Conservation (phyloP, 108 stramenopile species). For the Nitzschia palea region DNA sequence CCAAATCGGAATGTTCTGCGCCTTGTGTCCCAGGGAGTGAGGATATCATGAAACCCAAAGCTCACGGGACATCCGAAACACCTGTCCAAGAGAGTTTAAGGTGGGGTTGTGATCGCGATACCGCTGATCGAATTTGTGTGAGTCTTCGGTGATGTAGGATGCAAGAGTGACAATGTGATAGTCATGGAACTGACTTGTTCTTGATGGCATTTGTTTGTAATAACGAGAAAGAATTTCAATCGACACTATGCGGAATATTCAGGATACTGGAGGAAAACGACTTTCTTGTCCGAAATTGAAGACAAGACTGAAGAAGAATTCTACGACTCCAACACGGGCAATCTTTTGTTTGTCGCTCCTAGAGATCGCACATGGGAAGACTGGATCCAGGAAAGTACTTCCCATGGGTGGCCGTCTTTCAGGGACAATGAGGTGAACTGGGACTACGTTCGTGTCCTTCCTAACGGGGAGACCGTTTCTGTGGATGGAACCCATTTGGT, state of each 20-base stretch:
- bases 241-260: constrained; percentile 86
- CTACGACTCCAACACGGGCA: constrained; percentile 87
- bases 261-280: constrained; percentile 75
- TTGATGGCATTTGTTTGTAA: neutral
- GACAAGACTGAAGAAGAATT: constrained; percentile 43
- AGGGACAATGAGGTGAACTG: constrained; percentile 64
- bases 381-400: constrained; percentile 58
- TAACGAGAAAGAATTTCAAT: constrained; percentile 40
- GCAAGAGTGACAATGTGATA: neutral
- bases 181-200: neutral
- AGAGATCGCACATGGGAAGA: constrained; percentile 62
- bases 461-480: constrained; percentile 82
- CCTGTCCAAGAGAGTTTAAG: constrained; percentile 76
- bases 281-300: constrained; percentile 58
- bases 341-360: constrained; percentile 73
- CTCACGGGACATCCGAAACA: constrained; percentile 66
- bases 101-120: constrained; percentile 67
- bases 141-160: neutral
- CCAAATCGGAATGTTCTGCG: constrained; percentile 17
- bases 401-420: constrained; percentile 84
- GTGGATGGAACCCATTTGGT: constrained; percentile 86
- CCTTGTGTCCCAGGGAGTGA: constrained; percentile 76
- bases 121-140: constrained; percentile 76
- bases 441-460: constrained; percentile 84
- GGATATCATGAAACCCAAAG: constrained; percentile 57